Percentiles rank a stretch among this genome's conserved stretches.
phyloP scores from a whole-genome alignment of 805 yeast species.

The Kluyveromyces siamensis region DNA sequence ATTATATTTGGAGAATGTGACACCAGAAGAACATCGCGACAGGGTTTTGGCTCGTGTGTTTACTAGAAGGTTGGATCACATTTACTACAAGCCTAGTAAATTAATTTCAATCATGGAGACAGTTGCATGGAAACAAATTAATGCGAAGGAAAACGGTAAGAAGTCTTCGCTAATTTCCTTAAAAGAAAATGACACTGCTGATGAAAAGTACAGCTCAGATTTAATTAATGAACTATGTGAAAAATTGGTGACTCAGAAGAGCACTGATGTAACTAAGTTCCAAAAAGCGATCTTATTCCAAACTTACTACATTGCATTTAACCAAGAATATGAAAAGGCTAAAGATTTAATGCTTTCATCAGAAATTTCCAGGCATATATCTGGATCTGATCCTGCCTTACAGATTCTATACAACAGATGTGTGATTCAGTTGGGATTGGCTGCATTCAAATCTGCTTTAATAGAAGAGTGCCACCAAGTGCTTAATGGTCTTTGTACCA shows the following conservation, averaged over 20 bases:
- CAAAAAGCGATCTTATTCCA: constrained; percentile 78
- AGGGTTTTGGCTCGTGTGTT: constrained; percentile 66
- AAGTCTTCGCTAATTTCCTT: constrained; percentile 22
- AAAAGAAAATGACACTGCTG: constrained; percentile 15
- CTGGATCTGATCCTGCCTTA: constrained; percentile 72
- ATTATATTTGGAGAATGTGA: constrained; percentile 64
- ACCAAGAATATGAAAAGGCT: constrained; percentile 74
- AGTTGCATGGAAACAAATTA: constrained; percentile 59
- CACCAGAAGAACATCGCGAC: constrained; percentile 37
- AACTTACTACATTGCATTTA: constrained; percentile 86
- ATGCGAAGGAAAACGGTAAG: constrained; percentile 6
- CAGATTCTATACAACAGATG: constrained; percentile 95
- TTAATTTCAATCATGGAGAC: constrained; percentile 63
- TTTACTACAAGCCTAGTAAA: constrained; percentile 82
- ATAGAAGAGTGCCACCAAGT: constrained; percentile 80
- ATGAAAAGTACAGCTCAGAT: constrained; percentile 37
- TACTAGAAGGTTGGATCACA: constrained; percentile 79
- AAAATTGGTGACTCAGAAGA: constrained; percentile 53
- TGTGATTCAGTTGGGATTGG: constrained; percentile 87
- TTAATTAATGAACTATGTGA: constrained; percentile 60
- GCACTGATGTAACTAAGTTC: constrained; percentile 49
- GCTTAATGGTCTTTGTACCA: constrained; percentile 78
- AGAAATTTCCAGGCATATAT: constrained; percentile 74
- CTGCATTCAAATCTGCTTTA: constrained; percentile 88
- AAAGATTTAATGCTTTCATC: constrained; percentile 83